These are phyloP conservation scores for Amborella trichopoda DNA, from an alignment of 164 flowering plant genomes.

Conservation along the genomic window DNA sequence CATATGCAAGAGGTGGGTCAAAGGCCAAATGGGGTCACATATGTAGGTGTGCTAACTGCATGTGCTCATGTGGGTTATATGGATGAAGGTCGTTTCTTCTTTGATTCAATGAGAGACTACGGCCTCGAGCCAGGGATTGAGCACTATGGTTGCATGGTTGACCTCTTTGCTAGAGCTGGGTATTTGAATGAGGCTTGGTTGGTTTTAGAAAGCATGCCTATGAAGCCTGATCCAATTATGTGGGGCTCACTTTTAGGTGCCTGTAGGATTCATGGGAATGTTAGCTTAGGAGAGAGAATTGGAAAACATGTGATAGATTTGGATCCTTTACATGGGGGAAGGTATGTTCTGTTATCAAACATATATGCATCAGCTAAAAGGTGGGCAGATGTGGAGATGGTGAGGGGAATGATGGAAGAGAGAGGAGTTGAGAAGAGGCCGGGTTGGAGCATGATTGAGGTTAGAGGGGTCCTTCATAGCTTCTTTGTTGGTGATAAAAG, in stretches of 20 bases:
- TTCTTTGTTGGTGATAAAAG: conserved; percentile 25
- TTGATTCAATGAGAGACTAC: conserved; percentile 37
- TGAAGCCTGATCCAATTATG: conserved; percentile 64
- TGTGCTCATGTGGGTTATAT: conserved; percentile 57
- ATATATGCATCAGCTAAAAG: conserved; percentile 46
- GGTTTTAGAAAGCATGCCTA: conserved; percentile 45
- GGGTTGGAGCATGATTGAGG: conserved; percentile 23
- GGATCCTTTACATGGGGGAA: conserved; percentile 56
- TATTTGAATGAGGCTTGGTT: conserved; percentile 40
- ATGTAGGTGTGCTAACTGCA: conserved; percentile 52
- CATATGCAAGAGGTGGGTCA: conserved; percentile 29
- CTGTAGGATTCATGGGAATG: conserved; percentile 57
- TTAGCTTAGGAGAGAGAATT: conserved; percentile 34
- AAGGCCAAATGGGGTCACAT: conserved; percentile 51
- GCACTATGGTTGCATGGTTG: conserved; percentile 77
- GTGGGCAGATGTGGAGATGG: conserved; percentile 43
- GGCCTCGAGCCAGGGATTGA: conserved; percentile 51
- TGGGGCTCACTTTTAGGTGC: conserved; percentile 74
- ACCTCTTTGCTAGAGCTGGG: conserved; percentile 76
- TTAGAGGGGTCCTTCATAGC: conserved; percentile 19
- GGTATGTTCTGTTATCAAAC: conserved; percentile 46
- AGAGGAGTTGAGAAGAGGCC: conserved; percentile 35
- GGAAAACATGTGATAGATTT: conserved; percentile 40
- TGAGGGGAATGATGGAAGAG: conserved; percentile 45
- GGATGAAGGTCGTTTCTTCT: conserved; percentile 34